These are phyloP conservation scores for Rhexocercosporidium sp. DNA, from an alignment of 2,329 filamentous ascomycete species.

Conservation along the genomic window DNA sequence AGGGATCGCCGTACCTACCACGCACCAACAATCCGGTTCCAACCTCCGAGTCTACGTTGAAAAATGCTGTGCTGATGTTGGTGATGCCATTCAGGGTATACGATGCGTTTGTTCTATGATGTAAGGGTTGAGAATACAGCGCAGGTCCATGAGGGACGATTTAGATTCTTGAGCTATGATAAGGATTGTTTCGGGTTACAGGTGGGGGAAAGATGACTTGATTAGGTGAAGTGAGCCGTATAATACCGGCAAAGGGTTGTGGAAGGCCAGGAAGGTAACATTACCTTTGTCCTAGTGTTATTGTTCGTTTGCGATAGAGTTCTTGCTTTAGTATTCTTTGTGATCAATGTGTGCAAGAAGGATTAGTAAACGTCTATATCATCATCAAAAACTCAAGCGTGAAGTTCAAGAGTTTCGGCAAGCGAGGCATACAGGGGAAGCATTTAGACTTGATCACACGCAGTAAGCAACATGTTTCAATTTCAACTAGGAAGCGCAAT, in stretches of 20 bases:
- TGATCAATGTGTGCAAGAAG: too few species aligned
- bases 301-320: too few species aligned
- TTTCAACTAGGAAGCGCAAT: not conserved
- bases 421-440: too few species aligned
- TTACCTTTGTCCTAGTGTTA: too few species aligned
- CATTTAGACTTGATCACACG: too few species aligned
- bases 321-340: too few species aligned
- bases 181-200: constrained; percentile 15
- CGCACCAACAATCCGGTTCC: constrained; percentile 17
- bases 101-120: constrained; percentile 28
- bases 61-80: constrained; percentile 10
- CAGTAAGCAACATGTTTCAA: not conserved
- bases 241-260: too few species aligned
- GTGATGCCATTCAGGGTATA: constrained; percentile 11
- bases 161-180: constrained; percentile 25
- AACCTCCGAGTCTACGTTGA: constrained; percentile 20
- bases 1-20: constrained; percentile 24
- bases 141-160: constrained; percentile 12
- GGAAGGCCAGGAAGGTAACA: too few species aligned
- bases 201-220: not conserved
- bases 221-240: too few species aligned
- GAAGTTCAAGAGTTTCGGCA: too few species aligned
- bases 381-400: too few species aligned
- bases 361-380: too few species aligned
- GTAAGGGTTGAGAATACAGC: constrained; percentile 24